Percentiles rank a stretch among this genome's conserved stretches.
These are phyloP conservation scores for Fusarium keratoplasticum DNA, from an alignment of 2,329 filamentous ascomycete species.

Conservation along the genomic window DNA sequence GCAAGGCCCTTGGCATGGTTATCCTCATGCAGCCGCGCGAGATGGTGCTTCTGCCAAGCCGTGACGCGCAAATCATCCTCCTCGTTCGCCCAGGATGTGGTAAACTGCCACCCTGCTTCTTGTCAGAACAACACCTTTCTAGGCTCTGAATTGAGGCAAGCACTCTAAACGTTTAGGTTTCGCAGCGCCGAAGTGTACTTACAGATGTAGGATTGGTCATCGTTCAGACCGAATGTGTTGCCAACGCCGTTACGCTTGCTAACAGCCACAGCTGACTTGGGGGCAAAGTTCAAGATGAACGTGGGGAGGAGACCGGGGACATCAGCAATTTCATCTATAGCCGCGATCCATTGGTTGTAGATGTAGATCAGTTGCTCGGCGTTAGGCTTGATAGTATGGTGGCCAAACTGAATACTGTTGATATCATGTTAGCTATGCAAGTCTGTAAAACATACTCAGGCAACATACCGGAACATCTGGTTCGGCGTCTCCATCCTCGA, in stretches of 20 bases:
- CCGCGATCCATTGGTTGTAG: constrained; percentile 49
- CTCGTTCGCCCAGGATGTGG: constrained; percentile 50
- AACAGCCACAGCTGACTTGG: background rate
- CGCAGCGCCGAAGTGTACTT: background rate
- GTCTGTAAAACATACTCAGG: too few relatives aligned
- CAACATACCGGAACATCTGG: constrained; percentile 50
- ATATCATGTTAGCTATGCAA: background rate
- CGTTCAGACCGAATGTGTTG: constrained; percentile 18
- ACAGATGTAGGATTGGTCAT: constrained; percentile 12
- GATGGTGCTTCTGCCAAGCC: constrained; percentile 43
- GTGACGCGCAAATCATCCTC: constrained; percentile 52
- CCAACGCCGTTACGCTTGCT: constrained; percentile 13
- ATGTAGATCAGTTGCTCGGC: constrained; percentile 46
- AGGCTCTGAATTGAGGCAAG: accelerated
- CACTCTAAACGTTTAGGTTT: too few relatives aligned
- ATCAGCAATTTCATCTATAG: constrained; percentile 41
- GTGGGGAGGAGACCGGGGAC: constrained; percentile 12
- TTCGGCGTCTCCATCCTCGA: constrained; percentile 44
- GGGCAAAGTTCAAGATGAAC: constrained; percentile 11
- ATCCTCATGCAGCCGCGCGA: constrained; percentile 45
- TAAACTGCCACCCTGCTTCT: constrained; percentile 51
- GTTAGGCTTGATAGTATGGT: constrained; percentile 53
- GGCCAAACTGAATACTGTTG: constrained; percentile 42
- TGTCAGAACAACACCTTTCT: background rate
- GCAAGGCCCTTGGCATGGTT: constrained; percentile 48